A percentile compares a stretch with the other conserved stretches of the same genome.
Conservation (phyloP, 2,329 filamentous ascomycete genomes). For the Aspergillus sp. region DNA sequence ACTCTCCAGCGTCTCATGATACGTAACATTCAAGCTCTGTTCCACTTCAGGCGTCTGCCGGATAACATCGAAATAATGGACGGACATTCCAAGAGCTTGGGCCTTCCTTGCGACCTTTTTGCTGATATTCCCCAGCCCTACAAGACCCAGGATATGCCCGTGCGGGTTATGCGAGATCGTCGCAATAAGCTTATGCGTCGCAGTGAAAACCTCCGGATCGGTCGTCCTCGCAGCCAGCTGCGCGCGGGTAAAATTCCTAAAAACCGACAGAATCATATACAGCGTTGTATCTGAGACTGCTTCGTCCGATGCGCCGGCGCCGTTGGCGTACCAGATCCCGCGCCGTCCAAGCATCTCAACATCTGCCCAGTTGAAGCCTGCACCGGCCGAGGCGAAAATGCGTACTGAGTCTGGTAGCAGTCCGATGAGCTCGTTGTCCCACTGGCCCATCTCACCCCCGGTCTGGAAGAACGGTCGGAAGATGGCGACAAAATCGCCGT, state of each 20-base stretch:
- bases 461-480: slow-evolving; percentile 62
- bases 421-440: slow-evolving; percentile 60
- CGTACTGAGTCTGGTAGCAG: slow-evolving; percentile 57
- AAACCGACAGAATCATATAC: slow-evolving; percentile 48
- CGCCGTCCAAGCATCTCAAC: slow-evolving; percentile 47
- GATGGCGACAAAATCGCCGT: slow-evolving; percentile 44
- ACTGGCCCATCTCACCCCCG: slow-evolving; percentile 65
- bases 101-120: slow-evolving; percentile 51
- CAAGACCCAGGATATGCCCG: slow-evolving; percentile 51
- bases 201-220: slow-evolving; percentile 39
- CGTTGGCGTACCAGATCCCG: slow-evolving; percentile 47
- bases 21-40: slow-evolving; percentile 31
- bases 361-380: slow-evolving; percentile 68
- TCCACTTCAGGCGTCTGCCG: slow-evolving; percentile 33
- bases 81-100: slow-evolving; percentile 51
- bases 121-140: slow-evolving; percentile 54
- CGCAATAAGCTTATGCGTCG: slow-evolving; percentile 47
- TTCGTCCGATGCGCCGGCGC: slow-evolving; percentile 44
- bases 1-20: not conserved
- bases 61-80: slow-evolving; percentile 54
- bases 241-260: slow-evolving; percentile 53
- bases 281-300: slow-evolving; percentile 47
- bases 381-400: slow-evolving; percentile 65
- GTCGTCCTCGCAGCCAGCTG: slow-evolving; percentile 49
- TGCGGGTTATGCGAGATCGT: slow-evolving; percentile 52